Conservation (phyloP, 192 early-diverging fungal genomes). For the Chytriomyces confervae region DNA sequence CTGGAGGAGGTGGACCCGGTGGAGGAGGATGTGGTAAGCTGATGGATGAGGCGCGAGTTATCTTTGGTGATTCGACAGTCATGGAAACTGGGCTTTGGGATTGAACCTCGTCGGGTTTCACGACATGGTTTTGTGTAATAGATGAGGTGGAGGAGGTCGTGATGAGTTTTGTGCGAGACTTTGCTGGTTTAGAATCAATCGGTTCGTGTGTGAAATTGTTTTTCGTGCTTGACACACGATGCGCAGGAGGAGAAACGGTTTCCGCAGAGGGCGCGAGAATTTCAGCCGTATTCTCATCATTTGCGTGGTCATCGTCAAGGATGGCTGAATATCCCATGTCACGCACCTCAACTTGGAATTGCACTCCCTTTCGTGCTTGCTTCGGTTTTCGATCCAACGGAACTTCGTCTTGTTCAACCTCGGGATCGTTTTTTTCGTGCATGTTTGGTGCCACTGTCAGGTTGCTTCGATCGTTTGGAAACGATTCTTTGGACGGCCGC, state of each 20-base stretch:
- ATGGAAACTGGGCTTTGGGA: no score
- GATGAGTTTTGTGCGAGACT: no score
- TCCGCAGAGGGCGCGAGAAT: not conserved
- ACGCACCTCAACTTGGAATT: not conserved
- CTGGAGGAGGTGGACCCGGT: not conserved
- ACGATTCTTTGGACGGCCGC: not conserved
- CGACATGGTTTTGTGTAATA: no score
- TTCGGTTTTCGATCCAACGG: constrained; percentile 11
- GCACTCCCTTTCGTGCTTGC: not conserved
- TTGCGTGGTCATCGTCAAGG: not conserved
- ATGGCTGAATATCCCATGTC: not conserved
- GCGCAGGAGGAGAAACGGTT: no score
- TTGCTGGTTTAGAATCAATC: no score
- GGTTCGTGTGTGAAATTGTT: no score
- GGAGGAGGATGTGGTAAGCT: not conserved
- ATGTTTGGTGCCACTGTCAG: not conserved
- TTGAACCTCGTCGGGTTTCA: no score
- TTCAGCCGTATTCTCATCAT: not conserved
- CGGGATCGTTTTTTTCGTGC: not conserved
- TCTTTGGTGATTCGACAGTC: not conserved
- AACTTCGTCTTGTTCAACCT: not conserved
- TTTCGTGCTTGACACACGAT: no score
- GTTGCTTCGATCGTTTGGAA: not conserved
- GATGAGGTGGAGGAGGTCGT: no score
- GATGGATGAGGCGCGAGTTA: not conserved